phyloP scores from a whole-genome alignment of 2,329 filamentous ascomycete genomes.

The Xylogone sp. region DNA sequence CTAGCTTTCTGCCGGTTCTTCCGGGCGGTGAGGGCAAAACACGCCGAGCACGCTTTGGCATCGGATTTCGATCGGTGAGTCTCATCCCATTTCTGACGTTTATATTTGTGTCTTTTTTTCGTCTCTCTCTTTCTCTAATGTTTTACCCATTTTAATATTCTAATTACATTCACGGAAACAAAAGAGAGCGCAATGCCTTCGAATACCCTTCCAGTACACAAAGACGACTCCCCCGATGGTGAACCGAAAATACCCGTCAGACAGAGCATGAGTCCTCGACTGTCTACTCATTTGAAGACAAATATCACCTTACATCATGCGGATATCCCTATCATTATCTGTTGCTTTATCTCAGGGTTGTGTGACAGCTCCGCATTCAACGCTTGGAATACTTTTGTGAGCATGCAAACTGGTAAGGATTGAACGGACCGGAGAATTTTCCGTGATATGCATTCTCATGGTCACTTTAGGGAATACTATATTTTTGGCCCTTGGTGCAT shows the following conservation, averaged over 20 bases:
- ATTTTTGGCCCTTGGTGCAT: constrained; percentile 56
- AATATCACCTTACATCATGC: constrained; percentile 27
- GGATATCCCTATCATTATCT: constrained; percentile 35
- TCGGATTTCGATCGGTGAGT: background rate
- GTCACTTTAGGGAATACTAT: constrained; percentile 53
- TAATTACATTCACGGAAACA: background rate
- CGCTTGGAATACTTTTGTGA: constrained; percentile 45
- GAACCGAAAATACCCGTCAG: background rate
- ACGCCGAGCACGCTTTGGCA: background rate
- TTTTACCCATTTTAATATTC: too few species aligned
- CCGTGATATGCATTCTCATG: background rate
- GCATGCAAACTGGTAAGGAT: constrained; percentile 45
- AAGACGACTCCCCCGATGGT: background rate
- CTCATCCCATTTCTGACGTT: background rate
- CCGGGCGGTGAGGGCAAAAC: background rate
- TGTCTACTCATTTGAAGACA: constrained; percentile 16
- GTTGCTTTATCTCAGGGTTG: constrained; percentile 42
- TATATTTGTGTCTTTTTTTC: background rate
- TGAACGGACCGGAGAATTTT: background rate
- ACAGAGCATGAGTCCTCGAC: background rate
- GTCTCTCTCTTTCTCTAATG: too few species aligned
- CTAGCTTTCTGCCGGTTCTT: background rate
- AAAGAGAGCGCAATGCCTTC: background rate
- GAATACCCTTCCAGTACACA: background rate
- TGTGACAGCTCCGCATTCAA: constrained; percentile 44